Percentiles rank a stretch among this genome's conserved stretches.
These are phyloP conservation scores for Haberlea rhodopensis DNA, from an alignment of 257 asterid species.

Conservation along the genomic window DNA sequence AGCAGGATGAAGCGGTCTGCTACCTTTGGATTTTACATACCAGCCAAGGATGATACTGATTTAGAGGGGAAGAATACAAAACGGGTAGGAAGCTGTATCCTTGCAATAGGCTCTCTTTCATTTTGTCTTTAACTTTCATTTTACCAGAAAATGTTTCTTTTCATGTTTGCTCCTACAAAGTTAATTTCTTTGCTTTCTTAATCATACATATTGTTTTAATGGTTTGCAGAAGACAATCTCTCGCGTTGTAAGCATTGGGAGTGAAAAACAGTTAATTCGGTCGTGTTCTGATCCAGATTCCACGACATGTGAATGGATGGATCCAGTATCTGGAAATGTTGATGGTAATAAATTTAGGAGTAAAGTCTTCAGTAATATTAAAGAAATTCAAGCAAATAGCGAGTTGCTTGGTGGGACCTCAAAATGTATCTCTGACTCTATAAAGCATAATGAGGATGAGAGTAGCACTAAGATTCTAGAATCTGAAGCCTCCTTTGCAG, in stretches of 20 bases:
- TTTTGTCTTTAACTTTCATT: neutral
- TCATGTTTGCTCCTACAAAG: neutral
- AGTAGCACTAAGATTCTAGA: slow-evolving; percentile 62
- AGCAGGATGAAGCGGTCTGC: slow-evolving; percentile 85
- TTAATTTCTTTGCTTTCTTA: neutral
- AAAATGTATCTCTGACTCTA: slow-evolving; percentile 48
- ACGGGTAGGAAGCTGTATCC: slow-evolving; percentile 47
- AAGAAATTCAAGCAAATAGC: slow-evolving; percentile 32
- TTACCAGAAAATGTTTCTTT: neutral
- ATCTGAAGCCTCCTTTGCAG: slow-evolving; percentile 81
- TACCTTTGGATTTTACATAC: slow-evolving; percentile 93
- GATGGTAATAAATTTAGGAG: slow-evolving; percentile 41
- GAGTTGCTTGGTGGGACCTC: slow-evolving; percentile 60
- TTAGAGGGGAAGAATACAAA: slow-evolving; percentile 45
- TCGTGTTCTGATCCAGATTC: slow-evolving; percentile 64
- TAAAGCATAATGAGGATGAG: slow-evolving; percentile 72
- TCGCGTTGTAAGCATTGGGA: slow-evolving; percentile 71
- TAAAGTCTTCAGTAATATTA: slow-evolving; percentile 18
- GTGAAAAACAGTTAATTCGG: slow-evolving; percentile 53
- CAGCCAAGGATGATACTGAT: slow-evolving; percentile 63
- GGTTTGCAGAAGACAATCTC: slow-evolving; percentile 62
- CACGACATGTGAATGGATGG: slow-evolving; percentile 74
- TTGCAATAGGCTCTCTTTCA: neutral
- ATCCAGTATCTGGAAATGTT: slow-evolving; percentile 41
- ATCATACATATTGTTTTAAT: slow-evolving; percentile 21